Evolutionary conservation across 1,284 basidiomycete species (phyloP).

Genomic region (Vanrija pseudolonga): DNA sequence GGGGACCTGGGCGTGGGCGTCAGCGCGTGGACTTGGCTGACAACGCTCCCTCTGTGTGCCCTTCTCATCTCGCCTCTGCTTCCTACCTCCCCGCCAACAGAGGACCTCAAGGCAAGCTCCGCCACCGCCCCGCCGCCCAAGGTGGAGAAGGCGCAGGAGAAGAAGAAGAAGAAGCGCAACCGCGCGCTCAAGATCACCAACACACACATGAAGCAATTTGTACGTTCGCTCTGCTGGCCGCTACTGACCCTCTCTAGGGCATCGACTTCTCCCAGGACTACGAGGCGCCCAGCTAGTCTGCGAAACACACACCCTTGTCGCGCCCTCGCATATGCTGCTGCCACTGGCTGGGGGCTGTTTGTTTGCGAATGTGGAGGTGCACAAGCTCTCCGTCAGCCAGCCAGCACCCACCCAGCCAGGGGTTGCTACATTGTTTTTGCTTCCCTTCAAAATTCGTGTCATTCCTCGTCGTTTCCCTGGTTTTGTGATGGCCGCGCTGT

Average conservation of each 20-base stretch:
- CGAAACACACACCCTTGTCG: constrained; percentile 39
- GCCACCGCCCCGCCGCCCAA: constrained; percentile 32
- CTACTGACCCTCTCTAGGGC: constrained; percentile 25
- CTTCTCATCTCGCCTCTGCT: too few relatives aligned
- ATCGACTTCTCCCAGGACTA: constrained; percentile 50
- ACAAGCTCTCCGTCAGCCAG: too few relatives aligned
- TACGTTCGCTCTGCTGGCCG: constrained; percentile 15
- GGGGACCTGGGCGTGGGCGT: too few relatives aligned
- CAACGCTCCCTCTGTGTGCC: neutral
- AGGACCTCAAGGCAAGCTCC: constrained; percentile 37
- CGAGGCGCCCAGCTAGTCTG: constrained; percentile 22
- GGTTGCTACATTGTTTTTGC: too few relatives aligned
- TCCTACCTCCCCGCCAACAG: constrained; percentile 10
- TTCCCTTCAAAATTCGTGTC: too few relatives aligned
- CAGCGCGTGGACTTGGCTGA: neutral
- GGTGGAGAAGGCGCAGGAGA: constrained; percentile 24
- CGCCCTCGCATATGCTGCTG: too few relatives aligned
- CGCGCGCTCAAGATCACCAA: constrained; percentile 47
- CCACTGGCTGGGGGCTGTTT: too few relatives aligned
- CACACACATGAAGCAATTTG: constrained; percentile 46
- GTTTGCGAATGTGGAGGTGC: too few relatives aligned
- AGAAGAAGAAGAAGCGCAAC: constrained; percentile 39
- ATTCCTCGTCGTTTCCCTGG: too few relatives aligned
- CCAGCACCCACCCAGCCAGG: too few relatives aligned
- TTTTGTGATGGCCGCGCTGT: too few relatives aligned